phyloP scores from a whole-genome alignment of 169 alveolate species.

The Cryptosporidium parvum region DNA sequence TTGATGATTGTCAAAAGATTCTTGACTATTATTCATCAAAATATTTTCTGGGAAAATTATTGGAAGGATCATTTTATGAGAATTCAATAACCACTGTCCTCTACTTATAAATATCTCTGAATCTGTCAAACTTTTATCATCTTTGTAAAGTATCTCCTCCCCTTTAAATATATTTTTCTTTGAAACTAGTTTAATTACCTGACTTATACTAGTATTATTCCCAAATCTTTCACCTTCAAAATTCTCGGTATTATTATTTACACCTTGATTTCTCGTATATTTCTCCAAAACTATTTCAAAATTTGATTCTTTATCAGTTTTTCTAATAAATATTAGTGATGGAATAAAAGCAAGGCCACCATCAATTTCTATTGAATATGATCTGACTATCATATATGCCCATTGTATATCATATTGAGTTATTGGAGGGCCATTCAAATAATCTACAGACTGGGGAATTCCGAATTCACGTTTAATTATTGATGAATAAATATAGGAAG shows the following conservation, averaged over 20 bases:
- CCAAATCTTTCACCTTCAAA: slow-evolving; percentile 3
- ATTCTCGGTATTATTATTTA: neutral
- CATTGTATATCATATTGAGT: slow-evolving; percentile 70
- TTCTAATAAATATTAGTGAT: slow-evolving; percentile 49
- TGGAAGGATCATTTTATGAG: slow-evolving; percentile 71
- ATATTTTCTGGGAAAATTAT: slow-evolving; percentile 17
- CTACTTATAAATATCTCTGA: slow-evolving; percentile 55
- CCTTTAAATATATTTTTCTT: slow-evolving; percentile 33
- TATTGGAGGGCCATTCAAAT: slow-evolving; percentile 65
- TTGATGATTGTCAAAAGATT: neutral
- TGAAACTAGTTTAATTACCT: slow-evolving; percentile 23
- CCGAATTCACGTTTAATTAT: slow-evolving; percentile 62
- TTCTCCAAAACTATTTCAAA: neutral
- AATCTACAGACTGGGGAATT: slow-evolving; percentile 45
- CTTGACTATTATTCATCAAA: neutral
- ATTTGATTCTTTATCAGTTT: slow-evolving; percentile 22
- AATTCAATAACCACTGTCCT: slow-evolving; percentile 51
- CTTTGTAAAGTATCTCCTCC: slow-evolving; percentile 55
- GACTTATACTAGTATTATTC: neutral
- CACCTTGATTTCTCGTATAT: neutral
- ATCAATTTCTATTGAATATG: slow-evolving; percentile 44
- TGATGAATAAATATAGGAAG: slow-evolving; percentile 63
- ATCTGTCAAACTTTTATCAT: slow-evolving; percentile 55
- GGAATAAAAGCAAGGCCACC: slow-evolving; percentile 57
- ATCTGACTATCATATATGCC: slow-evolving; percentile 68